Evolutionary conservation across 2,329 filamentous ascomycete genomes (phyloP).

Genomic region (Aspergillus hiratsukae): DNA sequence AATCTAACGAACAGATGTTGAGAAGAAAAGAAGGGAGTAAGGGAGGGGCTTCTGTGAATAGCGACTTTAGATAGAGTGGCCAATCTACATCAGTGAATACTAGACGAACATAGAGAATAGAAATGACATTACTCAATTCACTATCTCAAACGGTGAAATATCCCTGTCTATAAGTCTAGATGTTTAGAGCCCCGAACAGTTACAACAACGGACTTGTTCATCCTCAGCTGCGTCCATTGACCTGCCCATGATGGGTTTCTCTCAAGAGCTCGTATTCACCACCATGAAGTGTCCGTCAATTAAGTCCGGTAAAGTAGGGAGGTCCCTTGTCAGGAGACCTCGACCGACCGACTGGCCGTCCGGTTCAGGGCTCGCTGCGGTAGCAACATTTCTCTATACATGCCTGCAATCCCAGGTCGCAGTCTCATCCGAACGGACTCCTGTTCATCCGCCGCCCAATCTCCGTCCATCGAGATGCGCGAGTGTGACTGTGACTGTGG

Average conservation of each 20-base stretch:
- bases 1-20: too few relatives aligned
- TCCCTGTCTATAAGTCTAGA: neutral
- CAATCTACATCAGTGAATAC: too few relatives aligned
- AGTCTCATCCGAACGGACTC: neutral
- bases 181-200: neutral
- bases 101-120: neutral
- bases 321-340: neutral
- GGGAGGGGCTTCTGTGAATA: neutral
- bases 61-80: too few relatives aligned
- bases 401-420: neutral
- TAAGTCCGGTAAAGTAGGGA: neutral
- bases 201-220: too few relatives aligned
- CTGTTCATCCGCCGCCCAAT: slow-evolving; percentile 20
- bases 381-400: neutral
- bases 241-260: too few relatives aligned
- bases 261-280: neutral
- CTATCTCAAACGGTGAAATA: neutral
- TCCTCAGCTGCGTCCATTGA: too few relatives aligned
- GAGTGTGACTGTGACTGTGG: neutral
- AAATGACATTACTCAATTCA: neutral
- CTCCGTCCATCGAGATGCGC: slow-evolving; percentile 21
- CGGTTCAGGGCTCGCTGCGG: neutral
- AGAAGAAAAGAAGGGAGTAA: too few relatives aligned
- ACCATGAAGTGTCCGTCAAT: neutral
- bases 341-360: too few relatives aligned